Evolutionary conservation across 805 yeast genomes (phyloP).

Genomic region (Trichomonascus vanleenenianus): DNA sequence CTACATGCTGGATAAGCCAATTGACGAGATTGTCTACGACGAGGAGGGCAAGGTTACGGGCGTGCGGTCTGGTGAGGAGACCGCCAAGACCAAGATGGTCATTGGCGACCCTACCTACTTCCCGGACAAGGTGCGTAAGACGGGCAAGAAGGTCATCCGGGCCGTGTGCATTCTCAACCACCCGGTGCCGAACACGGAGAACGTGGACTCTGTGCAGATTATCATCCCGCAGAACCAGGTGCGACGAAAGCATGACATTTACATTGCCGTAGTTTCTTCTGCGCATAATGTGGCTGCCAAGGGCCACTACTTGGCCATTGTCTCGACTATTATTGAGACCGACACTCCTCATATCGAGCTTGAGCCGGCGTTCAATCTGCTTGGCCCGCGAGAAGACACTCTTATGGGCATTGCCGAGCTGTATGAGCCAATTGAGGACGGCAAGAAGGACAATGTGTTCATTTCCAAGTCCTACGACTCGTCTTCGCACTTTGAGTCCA

Average conservation of each 20-base stretch:
- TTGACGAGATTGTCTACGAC: slow-evolving; percentile 76
- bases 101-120: slow-evolving; percentile 98
- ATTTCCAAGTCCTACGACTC: slow-evolving; percentile 90
- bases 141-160: slow-evolving; percentile 69
- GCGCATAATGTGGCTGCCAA: slow-evolving; percentile 85
- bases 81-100: slow-evolving; percentile 84
- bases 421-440: slow-evolving; percentile 81
- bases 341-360: slow-evolving; percentile 86
- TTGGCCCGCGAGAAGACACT: slow-evolving; percentile 72
- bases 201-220: slow-evolving; percentile 84
- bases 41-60: slow-evolving; percentile 72
- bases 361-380: slow-evolving; percentile 85
- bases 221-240: slow-evolving; percentile 96
- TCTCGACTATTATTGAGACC: slow-evolving; percentile 91
- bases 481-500: slow-evolving; percentile 88
- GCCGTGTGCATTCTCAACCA: slow-evolving; percentile 87
- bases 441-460: slow-evolving; percentile 67
- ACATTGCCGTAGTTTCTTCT: slow-evolving; percentile 82
- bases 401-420: slow-evolving; percentile 92
- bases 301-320: slow-evolving; percentile 86
- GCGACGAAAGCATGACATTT: slow-evolving; percentile 86
- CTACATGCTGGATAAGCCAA: slow-evolving; percentile 94
- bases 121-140: slow-evolving; percentile 69
- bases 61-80: slow-evolving; percentile 85
- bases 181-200: slow-evolving; percentile 74